phyloP scores from a whole-genome alignment of 352 stramenopile genomes.

The Globisporangium ultimum region DNA sequence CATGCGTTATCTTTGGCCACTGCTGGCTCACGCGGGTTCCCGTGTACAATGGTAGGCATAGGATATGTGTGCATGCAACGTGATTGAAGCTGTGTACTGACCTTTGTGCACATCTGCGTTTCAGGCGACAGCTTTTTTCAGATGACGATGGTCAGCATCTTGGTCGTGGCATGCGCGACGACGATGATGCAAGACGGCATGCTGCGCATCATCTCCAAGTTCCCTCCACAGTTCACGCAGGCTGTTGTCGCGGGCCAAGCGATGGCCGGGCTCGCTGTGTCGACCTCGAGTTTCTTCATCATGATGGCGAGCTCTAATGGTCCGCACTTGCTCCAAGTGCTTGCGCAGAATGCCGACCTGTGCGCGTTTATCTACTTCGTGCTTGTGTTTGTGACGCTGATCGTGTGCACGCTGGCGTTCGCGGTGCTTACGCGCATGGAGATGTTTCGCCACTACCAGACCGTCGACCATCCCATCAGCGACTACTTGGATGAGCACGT shows the following conservation, averaged over 20 bases:
- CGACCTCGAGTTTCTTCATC: slow-evolving; percentile 72
- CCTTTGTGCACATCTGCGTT: neutral
- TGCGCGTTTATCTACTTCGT: slow-evolving; percentile 80
- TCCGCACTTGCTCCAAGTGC: slow-evolving; percentile 13
- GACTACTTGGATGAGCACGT: slow-evolving; percentile 15
- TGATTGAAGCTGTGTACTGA: slow-evolving; percentile 14
- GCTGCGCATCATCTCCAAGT: slow-evolving; percentile 70
- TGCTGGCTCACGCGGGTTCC: slow-evolving; percentile 70
- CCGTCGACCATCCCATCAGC: slow-evolving; percentile 32
- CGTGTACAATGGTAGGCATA: slow-evolving; percentile 48
- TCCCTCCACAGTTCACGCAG: slow-evolving; percentile 75
- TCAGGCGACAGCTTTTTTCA: slow-evolving; percentile 63
- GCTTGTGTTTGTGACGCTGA: slow-evolving; percentile 64
- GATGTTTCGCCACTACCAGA: slow-evolving; percentile 68
- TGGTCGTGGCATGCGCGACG: slow-evolving; percentile 61
- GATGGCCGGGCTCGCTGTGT: slow-evolving; percentile 69
- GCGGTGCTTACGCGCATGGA: slow-evolving; percentile 52
- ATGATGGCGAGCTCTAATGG: slow-evolving; percentile 31
- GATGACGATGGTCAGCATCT: slow-evolving; percentile 68
- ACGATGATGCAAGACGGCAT: slow-evolving; percentile 82
- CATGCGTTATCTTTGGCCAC: slow-evolving; percentile 69
- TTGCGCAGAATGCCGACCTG: slow-evolving; percentile 41
- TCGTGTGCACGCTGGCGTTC: slow-evolving; percentile 54
- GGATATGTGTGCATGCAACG: neutral
- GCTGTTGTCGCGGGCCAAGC: slow-evolving; percentile 73